Evolutionary conservation across 768 basidiomycete species (phyloP), one percentile per base, ranked within the genome.

Genomic region (Mycena olivaceomarginata): DNA sequence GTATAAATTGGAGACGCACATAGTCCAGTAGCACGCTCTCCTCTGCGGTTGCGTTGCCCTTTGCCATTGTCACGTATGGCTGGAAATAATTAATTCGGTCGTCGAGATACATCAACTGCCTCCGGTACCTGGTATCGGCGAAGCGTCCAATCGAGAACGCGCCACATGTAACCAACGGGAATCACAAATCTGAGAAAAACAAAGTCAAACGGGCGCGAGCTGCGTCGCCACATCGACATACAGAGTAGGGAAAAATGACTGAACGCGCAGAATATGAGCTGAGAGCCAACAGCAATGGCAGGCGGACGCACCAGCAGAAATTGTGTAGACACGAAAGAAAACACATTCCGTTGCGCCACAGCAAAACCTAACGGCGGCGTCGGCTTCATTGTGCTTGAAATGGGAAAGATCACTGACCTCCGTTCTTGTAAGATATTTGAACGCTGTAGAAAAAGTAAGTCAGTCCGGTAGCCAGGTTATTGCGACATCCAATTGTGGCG

Each of bases 11-110:
- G 25, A 75, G 51, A 68, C 91, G 65, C 78, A 93, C 93, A 83
- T 95, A 95, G 82, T 95, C 91, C 37, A 94, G 81, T 20, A 95
- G 85, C n/a, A 95, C 82, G 68, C 91, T 91, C 77, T 92, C 90
- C 71, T 92, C 87, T 1, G 93, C 93, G 2, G 85, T 82, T 1
- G 90, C 90, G 75, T 85, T 85, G 2, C 93, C 93, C 78, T 87
- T 85, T 20, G 90, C 87, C 39, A 95, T 83, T 8, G 88, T 83
- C 7, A 95, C 85, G 76, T 93, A 95, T 4, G 94, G 93, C 94
- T 95, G 65, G 20, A 56, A 18, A 77, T 43, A n/a, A 45, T 78
- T 73, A 65, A 15, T 53, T 48, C 56, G 62, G n/a, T n/a, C 51
- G 39, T 43, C 22, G 48, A 43, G 37, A 16, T 5, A 41, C 39